Base-by-base conservation (phyloP, 441 rosid species). In the Jatropha multifida region DNA sequence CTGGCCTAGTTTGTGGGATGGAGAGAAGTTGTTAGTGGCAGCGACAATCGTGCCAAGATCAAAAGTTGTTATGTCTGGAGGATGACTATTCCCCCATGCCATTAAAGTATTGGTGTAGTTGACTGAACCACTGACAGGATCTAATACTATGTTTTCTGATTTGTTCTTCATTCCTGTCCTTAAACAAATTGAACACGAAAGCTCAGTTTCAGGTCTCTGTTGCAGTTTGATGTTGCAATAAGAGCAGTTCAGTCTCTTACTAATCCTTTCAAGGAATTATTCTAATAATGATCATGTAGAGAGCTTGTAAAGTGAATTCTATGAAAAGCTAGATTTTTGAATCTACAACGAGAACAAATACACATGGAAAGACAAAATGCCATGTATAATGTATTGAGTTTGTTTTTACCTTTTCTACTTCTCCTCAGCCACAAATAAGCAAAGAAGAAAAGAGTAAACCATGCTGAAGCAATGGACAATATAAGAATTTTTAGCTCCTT, bases 1-100 rank as follows among this genome's bases (percentile, higher is more conserved):
- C 8, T 49, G 72, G 44, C 85, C 82, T 0, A 81, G 73, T 59
- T 68, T 78, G 58, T 78, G 62, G 55, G 58, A 59, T 49, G 48
- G 23, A 6, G 76, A 48, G 17, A 73, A 73, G 17, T 38, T 73
- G 32, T 62, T 13, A 4, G 76, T 73, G 8, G 76, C 76, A 62
- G 41, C 49, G 44, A 15, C 20, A 18, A 62, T 48, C 9, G 32
- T 26, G 44, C 20, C 13, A 4, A 65, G 62, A 38, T 52, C 17
- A 17, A 63, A 65, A 37, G 64, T 38, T 37, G 27, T 11, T 2
- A 74, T 2, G 5, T 73, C 69, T 5, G 69, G 26, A 10, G 51
- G 49, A 5, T 37, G 11, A 1, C 18, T 56, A 68, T n/a, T 68
- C 23, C 20, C 58, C 20, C 20, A 0, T 54, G 58, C n/a, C 58